Evolutionary conservation across 169 alveolate genomes (phyloP).

Genomic region (Perkinsus chesapeaki): DNA sequence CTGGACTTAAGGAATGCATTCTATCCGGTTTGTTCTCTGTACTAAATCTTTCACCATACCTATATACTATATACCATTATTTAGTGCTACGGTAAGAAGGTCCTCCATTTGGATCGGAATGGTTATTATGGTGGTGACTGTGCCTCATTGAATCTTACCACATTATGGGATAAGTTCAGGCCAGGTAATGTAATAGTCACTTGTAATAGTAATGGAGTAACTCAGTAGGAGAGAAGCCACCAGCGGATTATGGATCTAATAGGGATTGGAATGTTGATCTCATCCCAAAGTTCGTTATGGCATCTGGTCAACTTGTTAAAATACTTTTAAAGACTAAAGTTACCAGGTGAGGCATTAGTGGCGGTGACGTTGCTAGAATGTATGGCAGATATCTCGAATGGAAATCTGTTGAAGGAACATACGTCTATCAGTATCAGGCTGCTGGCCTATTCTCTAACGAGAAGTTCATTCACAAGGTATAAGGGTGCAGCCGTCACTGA

Average conservation of each 20-base stretch:
- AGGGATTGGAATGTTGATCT: slow-evolving; percentile 98
- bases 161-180: slow-evolving; percentile 83
- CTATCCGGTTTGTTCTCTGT: slow-evolving; percentile 89
- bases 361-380: not conserved
- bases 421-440: slow-evolving; percentile 91
- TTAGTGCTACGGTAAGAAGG: slow-evolving; percentile 75
- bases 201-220: not conserved
- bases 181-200: slow-evolving; percentile 49
- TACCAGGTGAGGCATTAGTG: slow-evolving; percentile 44
- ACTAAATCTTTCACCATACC: slow-evolving; percentile 37
- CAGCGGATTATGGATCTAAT: slow-evolving; percentile 83
- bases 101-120: slow-evolving; percentile 92
- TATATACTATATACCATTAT: not conserved
- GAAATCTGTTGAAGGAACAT: slow-evolving; percentile 95
- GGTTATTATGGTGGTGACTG: slow-evolving; percentile 96
- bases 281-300: slow-evolving; percentile 95
- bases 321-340: slow-evolving; percentile 89
- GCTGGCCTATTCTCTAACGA: slow-evolving; percentile 85
- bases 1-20: slow-evolving; percentile 96
- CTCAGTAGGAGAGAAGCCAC: slow-evolving; percentile 69
- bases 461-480: slow-evolving; percentile 83
- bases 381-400: slow-evolving; percentile 79
- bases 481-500: not conserved
- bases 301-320: slow-evolving; percentile 93
- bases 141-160: slow-evolving; percentile 92